Evolutionary conservation across 768 basidiomycete species (phyloP).

Genomic region (Suillus paluster): DNA sequence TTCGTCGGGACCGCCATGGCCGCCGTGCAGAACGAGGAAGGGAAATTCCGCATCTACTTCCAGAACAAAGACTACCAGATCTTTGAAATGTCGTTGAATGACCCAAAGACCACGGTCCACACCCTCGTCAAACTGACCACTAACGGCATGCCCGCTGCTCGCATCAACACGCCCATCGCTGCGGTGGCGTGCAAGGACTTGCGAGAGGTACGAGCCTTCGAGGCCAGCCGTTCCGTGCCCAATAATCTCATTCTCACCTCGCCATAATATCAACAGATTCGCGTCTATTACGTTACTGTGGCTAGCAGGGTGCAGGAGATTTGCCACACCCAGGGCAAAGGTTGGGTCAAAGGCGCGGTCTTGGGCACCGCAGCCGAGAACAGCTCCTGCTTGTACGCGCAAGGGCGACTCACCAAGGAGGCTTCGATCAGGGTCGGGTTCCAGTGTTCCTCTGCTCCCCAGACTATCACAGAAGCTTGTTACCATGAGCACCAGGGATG

Average conservation of each 20-base stretch:
- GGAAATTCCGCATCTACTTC: neutral
- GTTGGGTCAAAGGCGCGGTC: neutral
- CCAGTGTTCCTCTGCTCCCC: neutral
- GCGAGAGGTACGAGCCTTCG: neutral
- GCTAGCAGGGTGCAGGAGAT: neutral
- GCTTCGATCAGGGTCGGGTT: neutral
- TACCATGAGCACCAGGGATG: neutral
- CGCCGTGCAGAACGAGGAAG: neutral
- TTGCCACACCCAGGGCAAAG: neutral
- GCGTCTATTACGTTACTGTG: neutral
- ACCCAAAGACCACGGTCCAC: neutral
- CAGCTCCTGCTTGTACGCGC: neutral
- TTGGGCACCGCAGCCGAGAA: neutral
- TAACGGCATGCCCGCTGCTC: neutral
- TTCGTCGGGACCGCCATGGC: neutral
- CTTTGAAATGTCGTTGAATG: neutral
- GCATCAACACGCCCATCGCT: neutral
- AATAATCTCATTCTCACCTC: neutral
- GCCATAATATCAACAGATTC: no score
- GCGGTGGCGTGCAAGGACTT: neutral
- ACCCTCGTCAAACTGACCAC: neutral
- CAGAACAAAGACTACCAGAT: neutral
- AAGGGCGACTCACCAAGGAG: neutral
- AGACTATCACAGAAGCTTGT: neutral
- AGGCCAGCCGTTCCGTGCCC: no score